Base-by-base conservation (phyloP, 2,329 filamentous ascomycete genomes). In the Penicillium occitanis region DNA sequence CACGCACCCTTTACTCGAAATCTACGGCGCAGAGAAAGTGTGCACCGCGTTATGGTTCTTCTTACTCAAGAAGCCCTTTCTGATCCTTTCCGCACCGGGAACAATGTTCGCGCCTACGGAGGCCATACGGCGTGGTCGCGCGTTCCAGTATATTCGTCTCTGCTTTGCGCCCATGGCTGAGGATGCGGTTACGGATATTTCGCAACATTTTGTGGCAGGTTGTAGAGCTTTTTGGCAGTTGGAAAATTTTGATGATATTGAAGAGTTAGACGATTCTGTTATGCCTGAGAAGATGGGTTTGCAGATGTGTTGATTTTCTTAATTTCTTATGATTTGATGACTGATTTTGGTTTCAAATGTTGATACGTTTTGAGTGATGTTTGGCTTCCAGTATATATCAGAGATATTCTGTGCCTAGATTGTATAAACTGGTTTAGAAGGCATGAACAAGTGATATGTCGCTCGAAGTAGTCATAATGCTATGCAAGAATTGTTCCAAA, bases 111-210 rank as follows among this genome's bases (percentile, higher is more conserved):
- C 86, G 59, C 86, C 92, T 0, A 90, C 85, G 0, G 79, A 85
- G 0, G 81, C 88, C 69, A 85, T 93, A 35, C 33, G 33, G 44
- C 74, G 77, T 17, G 79, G 82, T 4, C 78, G 82, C 65, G 90
- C 87, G 2, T 93, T 90, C 87, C 85, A 85, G 70, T 94, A 89
- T 75, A 88, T 88, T 76, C 83, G 93, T 14, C 74, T 97, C 42
- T 96, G 92, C 78, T 97, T 97, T 79, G 92, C 92, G 0, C 92
- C 93, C 1, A 90, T 93, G 77, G 83, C 86, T n/a, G 89, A 90
- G 64, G 88, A 90, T 46, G 86, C 90, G 48, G 81, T 97, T 5
- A 85, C 84, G 28, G 77, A 78, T 5, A 87, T 88, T 68, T 88
- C 86, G 6, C 79, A 85, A 73, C 79, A 89, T 30, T 88, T 96